Base-by-base conservation (phyloP, 441 rosid genomes). In the Pelargonium exstipulatum region DNA sequence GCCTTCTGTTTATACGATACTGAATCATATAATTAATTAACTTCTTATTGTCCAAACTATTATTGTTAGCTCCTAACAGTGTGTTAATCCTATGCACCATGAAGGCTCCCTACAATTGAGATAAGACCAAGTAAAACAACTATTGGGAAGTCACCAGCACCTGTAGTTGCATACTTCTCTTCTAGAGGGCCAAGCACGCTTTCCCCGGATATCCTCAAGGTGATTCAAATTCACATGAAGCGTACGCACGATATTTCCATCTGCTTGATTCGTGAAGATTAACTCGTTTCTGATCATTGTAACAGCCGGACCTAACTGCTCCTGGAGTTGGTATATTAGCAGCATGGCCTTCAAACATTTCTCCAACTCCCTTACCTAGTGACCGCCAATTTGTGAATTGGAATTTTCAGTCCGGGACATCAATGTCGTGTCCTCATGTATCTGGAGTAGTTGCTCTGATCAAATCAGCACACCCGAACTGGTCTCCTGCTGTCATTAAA, bases 161-260 rank as follows among this genome's bases (percentile, higher is more conserved):
- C 93, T 2, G 71, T 70, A 12, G 88, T 85, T 20, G 91, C 90
- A 20, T 79, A 78, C 67, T 90, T 78, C 83, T 88, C 91, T 43
- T 84, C 90, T 10, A 80, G 91, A 72, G 91, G 96, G 49, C 93
- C 91, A 26, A 86, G 83, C 70, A 72, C 88, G 6, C 60, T 84
- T 45, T 70, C 83, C 32, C 86, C 84, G 12, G 83, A 83, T 64
- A 79, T 90, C 76, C 87, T 90, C 65, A 88, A 90, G 40, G 40
- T 35, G 40, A 35, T 35, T 35, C 40, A 35, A 8, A 35, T 35
- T 35, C 40, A 35, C 40, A 35, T 5, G 40, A 35, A 5, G 40
- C 40, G 0, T 35, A 35, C 6, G 40, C 40, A 35, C 40, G 40
- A 35, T 5, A 35, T 35, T 35, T 35, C 17, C 14, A 48, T 12